A percentile compares a stretch with the other conserved stretches of the same genome.
Evolutionary conservation across 495 filamentous ascomycete genomes (phyloP).

Genomic region (Penicillium goetzii): DNA sequence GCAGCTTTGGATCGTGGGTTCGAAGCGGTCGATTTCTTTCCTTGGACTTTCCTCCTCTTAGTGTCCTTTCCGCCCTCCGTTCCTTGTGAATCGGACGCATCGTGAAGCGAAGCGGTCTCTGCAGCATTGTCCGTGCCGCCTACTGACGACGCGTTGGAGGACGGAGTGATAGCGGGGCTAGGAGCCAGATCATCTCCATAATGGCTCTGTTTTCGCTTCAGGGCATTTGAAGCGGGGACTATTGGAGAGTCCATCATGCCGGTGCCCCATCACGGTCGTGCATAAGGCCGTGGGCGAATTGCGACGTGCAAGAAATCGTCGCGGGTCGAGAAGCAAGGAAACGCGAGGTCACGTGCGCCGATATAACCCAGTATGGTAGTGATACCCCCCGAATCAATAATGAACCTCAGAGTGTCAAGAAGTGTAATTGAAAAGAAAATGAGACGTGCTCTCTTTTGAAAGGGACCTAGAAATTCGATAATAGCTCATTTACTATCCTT

Average conservation of each 20-base stretch:
- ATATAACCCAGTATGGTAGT: constrained; percentile 15
- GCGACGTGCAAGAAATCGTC: background rate
- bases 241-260: constrained; percentile 30
- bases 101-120: background rate
- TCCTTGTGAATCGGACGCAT: background rate
- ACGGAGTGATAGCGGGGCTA: background rate
- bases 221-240: background rate
- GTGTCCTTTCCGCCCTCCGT: constrained; percentile 8
- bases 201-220: constrained; percentile 31
- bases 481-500: background rate
- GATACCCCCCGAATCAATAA: background rate
- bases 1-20: constrained; percentile 15
- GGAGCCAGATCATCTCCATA: constrained; percentile 9
- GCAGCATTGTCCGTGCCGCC: constrained; percentile 4
- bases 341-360: constrained; percentile 25
- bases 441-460: too few species aligned
- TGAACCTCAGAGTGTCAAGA: background rate
- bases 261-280: constrained; percentile 35
- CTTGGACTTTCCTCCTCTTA: constrained; percentile 5
- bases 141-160: constrained; percentile 29
- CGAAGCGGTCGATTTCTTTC: constrained; percentile 16
- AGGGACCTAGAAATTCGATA: too few species aligned
- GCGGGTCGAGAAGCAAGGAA: background rate
- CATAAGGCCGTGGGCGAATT: background rate
- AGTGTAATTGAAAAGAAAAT: background rate